phyloP scores from a whole-genome alignment of 345 rosid species.

The Psidium guajava region DNA sequence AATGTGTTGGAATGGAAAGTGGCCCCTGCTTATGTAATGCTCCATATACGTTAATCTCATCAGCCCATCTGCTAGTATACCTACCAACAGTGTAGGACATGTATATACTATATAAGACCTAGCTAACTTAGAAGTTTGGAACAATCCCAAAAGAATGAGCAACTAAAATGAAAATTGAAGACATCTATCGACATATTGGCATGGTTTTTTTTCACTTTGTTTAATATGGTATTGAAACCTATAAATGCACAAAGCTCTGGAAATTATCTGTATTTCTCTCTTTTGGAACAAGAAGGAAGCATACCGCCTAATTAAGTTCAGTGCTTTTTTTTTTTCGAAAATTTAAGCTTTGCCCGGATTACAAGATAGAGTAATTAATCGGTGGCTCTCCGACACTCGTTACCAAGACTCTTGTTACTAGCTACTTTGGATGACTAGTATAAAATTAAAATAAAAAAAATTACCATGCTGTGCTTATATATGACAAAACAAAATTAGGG shows the following conservation, averaged over 20 bases:
- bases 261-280: background rate
- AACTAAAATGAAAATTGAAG: background rate
- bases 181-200: background rate
- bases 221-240: background rate
- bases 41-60: background rate
- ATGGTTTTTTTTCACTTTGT: background rate
- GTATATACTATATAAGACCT: background rate
- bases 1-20: background rate
- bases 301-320: background rate
- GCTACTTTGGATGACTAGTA: background rate
- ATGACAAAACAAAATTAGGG: background rate
- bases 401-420: background rate
- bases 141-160: background rate
- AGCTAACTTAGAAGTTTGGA: background rate
- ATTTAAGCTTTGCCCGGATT: background rate
- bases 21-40: background rate
- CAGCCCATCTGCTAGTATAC: background rate
- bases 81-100: background rate
- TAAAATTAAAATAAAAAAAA: background rate
- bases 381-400: background rate
- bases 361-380: background rate
- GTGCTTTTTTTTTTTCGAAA: background rate
- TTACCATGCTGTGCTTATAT: background rate
- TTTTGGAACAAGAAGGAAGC: background rate
- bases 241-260: background rate